Conservation (phyloP, 2,329 filamentous ascomycete species). For the Sporothrix pallida region DNA sequence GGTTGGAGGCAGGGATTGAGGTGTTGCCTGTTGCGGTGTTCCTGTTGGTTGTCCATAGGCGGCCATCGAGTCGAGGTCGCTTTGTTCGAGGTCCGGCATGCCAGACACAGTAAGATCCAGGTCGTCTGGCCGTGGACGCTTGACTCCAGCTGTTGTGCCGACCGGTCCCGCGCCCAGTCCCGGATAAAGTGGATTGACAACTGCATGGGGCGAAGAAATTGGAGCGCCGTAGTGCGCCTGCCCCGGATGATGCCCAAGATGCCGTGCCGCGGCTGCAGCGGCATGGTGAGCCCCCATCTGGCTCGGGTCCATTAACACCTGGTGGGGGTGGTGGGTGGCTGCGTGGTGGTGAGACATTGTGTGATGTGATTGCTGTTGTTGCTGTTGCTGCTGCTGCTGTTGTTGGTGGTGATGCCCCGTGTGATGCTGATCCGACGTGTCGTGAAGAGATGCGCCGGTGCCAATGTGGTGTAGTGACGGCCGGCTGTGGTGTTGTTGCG, state of each 20-base stretch:
- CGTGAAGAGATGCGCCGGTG: constrained; percentile 54
- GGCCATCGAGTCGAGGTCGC: constrained; percentile 62
- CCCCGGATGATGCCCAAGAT: constrained; percentile 56
- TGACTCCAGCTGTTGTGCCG: constrained; percentile 45
- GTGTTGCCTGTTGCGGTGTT: constrained; percentile 40
- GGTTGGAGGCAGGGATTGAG: constrained; percentile 49
- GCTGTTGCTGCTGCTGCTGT: constrained; percentile 53
- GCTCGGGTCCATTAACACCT: constrained; percentile 62
- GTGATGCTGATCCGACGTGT: constrained; percentile 50
- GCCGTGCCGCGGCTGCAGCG: constrained; percentile 46
- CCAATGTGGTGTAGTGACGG: constrained; percentile 55
- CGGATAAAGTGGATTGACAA: constrained; percentile 60
- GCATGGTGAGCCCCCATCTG: constrained; percentile 58
- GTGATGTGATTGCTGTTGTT: constrained; percentile 53
- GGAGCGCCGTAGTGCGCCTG: constrained; percentile 59
- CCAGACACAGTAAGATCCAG: constrained; percentile 61
- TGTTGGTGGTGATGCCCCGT: constrained; percentile 55
- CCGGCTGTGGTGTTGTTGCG: constrained; percentile 38
- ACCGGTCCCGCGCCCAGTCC: constrained; percentile 46
- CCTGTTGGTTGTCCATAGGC: constrained; percentile 52
- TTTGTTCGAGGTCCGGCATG: constrained; percentile 59
- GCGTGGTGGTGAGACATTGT: constrained; percentile 55
- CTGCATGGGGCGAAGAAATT: constrained; percentile 52
- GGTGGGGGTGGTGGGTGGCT: constrained; percentile 54
- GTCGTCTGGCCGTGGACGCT: constrained; percentile 63